phyloP scores from a whole-genome alignment of 768 basidiomycete genomes.

The Kwoniella newhampshirensis region DNA sequence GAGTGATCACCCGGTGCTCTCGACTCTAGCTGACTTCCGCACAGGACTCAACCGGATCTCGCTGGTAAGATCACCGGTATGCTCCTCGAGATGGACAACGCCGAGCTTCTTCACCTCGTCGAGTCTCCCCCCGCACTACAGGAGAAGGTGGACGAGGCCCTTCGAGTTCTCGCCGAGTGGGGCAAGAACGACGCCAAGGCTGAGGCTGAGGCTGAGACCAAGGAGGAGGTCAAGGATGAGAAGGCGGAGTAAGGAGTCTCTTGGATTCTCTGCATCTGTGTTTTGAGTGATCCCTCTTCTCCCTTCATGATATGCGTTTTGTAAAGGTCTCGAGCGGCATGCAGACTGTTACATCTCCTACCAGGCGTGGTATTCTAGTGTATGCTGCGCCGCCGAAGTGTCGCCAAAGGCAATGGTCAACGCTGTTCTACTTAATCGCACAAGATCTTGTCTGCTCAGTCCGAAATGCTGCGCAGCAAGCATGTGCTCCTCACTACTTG shows the following conservation, averaged over 20 bases:
- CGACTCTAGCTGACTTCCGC: background rate
- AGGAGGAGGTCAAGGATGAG: constrained; percentile 30
- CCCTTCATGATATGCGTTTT: constrained; percentile 1
- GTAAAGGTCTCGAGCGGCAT: constrained; percentile 20
- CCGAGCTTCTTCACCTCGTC: constrained; percentile 83
- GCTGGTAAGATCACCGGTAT: constrained; percentile 99
- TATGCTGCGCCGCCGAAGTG: background rate
- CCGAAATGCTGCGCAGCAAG: too few species aligned
- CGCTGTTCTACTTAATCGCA: too few species aligned
- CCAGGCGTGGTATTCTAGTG: background rate
- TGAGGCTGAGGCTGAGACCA: constrained; percentile 22
- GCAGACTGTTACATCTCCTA: constrained; percentile 14
- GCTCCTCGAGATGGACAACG: constrained; percentile 98
- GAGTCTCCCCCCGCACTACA: constrained; percentile 78
- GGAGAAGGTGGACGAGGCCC: constrained; percentile 87
- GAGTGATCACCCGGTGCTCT: constrained; percentile 52
- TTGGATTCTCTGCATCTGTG: background rate
- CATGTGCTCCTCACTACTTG: too few species aligned
- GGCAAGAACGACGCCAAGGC: constrained; percentile 56
- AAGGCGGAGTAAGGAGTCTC: constrained; percentile 15
- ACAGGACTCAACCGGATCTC: constrained; percentile 81
- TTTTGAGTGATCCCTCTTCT: background rate
- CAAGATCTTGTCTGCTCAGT: too few species aligned
- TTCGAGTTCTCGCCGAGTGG: constrained; percentile 84
- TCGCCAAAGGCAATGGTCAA: background rate